Base-by-base conservation (phyloP, 2,329 filamentous ascomycete species). In the Akanthomyces dipterigenus region DNA sequence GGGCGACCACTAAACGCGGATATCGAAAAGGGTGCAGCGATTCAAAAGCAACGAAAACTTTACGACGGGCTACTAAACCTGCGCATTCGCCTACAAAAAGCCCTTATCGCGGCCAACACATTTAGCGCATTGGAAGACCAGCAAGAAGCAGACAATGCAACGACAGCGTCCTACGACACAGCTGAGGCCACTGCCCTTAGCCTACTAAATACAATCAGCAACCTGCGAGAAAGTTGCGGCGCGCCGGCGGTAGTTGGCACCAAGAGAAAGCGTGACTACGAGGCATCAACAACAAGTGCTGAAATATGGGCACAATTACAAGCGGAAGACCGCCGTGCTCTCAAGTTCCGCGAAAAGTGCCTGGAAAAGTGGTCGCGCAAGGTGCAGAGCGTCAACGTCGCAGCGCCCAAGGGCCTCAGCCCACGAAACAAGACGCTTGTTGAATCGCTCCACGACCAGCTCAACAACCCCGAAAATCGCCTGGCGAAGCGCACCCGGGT, bases 341-440 rank as follows among this genome's bases (percentile, higher is more conserved):
- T 82, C 24, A 75, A 82, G 5, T 83, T 86, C 66, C 87, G 93
- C 59, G 87, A 88, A 65, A 82, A 84, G 22, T 84, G 88, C 0
- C 81, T 99, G 14, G 88, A 96, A 70, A 96, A 96, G 73, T 99
- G 95, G 95, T 95, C 92, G 20, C 78, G 81, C 62, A 95, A 93
- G 73, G 76, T 78, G 40, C 74, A 75, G 59, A 73, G 72, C 38
- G 87, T 91, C 51, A 75, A 72, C 48, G 67, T 72, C 42, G 66
- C 67, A 11, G 65, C 67, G 9, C 55, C 65, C 11, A 67, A 63
- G 43, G 65, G 66, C 14, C 64, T 75, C 1, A 67, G 69, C 20
- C 68, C 70, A 8, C 69, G 68, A 38, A 72, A 69, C 62, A 74
- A 70, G 61, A 72, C 70, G 74, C 81, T 93, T 54, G 83, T 87